phyloP scores from a whole-genome alignment of 805 yeast species.

The Saccharomycopsis sp. region DNA sequence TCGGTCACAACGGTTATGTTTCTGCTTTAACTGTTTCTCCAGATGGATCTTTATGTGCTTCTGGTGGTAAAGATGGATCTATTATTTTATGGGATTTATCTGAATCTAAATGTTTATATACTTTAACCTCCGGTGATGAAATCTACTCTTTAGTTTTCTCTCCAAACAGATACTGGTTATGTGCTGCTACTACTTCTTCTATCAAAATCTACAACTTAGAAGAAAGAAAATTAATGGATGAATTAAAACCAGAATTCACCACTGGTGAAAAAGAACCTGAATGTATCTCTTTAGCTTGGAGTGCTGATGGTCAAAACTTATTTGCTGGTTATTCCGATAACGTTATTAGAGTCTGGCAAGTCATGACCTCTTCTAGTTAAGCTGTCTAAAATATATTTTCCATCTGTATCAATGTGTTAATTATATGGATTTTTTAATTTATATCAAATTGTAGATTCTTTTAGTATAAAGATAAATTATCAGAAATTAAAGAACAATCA shows the following conservation, averaged over 20 bases:
- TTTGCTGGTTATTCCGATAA: constrained; percentile 99
- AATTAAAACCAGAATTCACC: constrained; percentile 96
- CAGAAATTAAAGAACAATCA: too few relatives aligned
- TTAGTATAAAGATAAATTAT: too few relatives aligned
- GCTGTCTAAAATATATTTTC: too few relatives aligned
- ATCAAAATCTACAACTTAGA: constrained; percentile 97
- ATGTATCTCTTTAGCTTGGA: constrained; percentile 97
- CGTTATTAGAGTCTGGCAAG: constrained; percentile 99
- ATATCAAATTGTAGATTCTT: too few relatives aligned
- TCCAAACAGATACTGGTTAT: constrained; percentile 99
- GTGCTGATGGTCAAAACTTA: constrained; percentile 99
- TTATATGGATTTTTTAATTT: too few relatives aligned
- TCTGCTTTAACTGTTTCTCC: constrained; percentile 96
- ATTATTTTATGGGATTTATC: constrained; percentile 97
- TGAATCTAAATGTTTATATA: constrained; percentile 78
- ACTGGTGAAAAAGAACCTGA: constrained; percentile 89
- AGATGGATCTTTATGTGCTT: constrained; percentile 98
- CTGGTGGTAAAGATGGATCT: constrained; percentile 99
- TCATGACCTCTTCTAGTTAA: constrained; percentile 93
- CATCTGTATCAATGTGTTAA: too few relatives aligned
- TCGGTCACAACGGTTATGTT: constrained; percentile 99
- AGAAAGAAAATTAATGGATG: constrained; percentile 89
- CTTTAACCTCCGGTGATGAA: constrained; percentile 92
- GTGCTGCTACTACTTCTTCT: constrained; percentile 97
- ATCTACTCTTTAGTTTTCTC: constrained; percentile 98